These are phyloP conservation scores for Candolleomyces aberdarensis DNA, from an alignment of 768 basidiomycete genomes.

Conservation along the genomic window DNA sequence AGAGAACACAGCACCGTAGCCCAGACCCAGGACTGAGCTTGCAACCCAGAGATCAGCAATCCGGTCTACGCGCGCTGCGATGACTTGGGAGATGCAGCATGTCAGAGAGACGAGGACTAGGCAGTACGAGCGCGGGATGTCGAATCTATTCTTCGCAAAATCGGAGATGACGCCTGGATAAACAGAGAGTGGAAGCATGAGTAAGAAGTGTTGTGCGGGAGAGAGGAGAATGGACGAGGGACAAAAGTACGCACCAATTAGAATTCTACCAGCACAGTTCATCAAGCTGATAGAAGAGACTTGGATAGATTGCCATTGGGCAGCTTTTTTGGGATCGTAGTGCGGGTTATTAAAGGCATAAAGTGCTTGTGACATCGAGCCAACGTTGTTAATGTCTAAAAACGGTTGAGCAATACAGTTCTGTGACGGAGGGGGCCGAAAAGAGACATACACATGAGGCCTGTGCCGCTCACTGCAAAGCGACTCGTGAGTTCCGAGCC, in stretches of 20 bases:
- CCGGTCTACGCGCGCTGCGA: slow-evolving; percentile 50
- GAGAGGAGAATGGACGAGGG: background rate
- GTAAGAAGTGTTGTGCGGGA: background rate
- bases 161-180: slow-evolving; percentile 66
- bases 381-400: slow-evolving; percentile 84
- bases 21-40: slow-evolving; percentile 53
- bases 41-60: slow-evolving; percentile 65
- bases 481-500: background rate
- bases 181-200: background rate
- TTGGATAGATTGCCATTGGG: slow-evolving; percentile 78
- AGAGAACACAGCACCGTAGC: slow-evolving; percentile 73
- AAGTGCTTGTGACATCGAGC: slow-evolving; percentile 63
- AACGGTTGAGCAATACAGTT: slow-evolving; percentile 25
- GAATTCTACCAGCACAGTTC: slow-evolving; percentile 76
- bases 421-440: background rate
- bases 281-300: slow-evolving; percentile 80
- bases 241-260: slow-evolving; percentile 51
- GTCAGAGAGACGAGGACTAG: slow-evolving; percentile 62
- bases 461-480: slow-evolving; percentile 63
- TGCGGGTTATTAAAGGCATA: slow-evolving; percentile 55
- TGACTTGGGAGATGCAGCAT: slow-evolving; percentile 72
- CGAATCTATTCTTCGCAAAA: slow-evolving; percentile 51
- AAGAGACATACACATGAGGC: slow-evolving; percentile 69
- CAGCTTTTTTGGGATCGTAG: slow-evolving; percentile 67
- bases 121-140: slow-evolving; percentile 64